Evolutionary conservation across 352 stramenopile genomes (phyloP), one percentile per base, ranked within the genome.

Genomic region (Phytophthora chlamydospora): DNA sequence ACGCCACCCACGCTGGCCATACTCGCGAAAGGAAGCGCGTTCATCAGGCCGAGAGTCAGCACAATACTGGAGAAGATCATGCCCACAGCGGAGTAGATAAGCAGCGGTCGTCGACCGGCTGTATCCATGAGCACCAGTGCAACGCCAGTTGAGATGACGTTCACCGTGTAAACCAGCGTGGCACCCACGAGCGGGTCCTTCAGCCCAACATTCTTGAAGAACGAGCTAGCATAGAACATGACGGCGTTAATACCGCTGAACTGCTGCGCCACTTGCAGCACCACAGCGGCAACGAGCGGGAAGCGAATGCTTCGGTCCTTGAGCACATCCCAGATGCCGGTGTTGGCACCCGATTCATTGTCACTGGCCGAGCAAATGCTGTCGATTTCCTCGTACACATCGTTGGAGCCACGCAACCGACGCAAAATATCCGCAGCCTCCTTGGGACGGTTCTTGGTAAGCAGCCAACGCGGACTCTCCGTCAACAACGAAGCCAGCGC

Each of bases 381-480:
- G 59, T 91, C 82, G 39, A 91, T 89, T 59, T 91, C 82, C 55
- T 91, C 82, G 55, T 91, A 89, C 39, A 91, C 82, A 63, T 91
- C 82, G 36, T 83, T 88, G 3, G 78, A 83, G n/a, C 80, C 82
- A 56, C 82, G 80, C 33, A 91, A 54, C 14, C 78, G 67, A 19
- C 82, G 77, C 51, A 91, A 40, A 47, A 91, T 88, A 52, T 91
- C 80, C 16, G 77, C 82, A 0, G 82, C 82, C 51, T 91, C 82
- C 58, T 91, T 91, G 29, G 80, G 82, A 7, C 64, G 71, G 60
- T 91, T 89, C 68, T 91, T 85, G 16, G 77, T 89, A 42, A 91
- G 57, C 40, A 91, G 40, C 82, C 82, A 91, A 54, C 82, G 82
- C 35, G 82, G 82, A 66, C 71, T 85, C 60, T 91, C 82, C 0